Conservation (phyloP, 164 flowering plant genomes). For the Magnolia sinica region DNA sequence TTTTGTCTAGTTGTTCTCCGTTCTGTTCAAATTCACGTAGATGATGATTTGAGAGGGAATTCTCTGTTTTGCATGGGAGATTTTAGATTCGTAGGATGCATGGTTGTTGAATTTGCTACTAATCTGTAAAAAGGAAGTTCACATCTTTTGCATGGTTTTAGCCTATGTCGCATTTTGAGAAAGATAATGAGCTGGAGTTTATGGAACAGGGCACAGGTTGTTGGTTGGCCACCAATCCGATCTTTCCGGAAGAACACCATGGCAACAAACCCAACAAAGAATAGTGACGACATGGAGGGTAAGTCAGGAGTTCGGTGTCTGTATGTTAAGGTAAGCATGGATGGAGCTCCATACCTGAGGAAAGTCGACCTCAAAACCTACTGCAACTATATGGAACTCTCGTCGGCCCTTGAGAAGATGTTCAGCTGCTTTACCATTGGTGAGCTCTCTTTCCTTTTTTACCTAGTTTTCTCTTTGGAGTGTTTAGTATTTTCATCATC, state of each 20-base stretch:
- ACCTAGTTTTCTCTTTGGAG: background rate
- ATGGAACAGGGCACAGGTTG: slow-evolving; percentile 67
- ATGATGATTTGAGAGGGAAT: background rate
- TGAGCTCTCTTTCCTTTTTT: slow-evolving; percentile 16
- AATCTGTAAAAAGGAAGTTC: background rate
- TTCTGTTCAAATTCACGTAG: background rate
- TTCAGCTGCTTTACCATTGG: slow-evolving; percentile 85
- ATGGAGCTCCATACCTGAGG: slow-evolving; percentile 88
- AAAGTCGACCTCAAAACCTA: slow-evolving; percentile 72
- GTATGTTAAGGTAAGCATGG: slow-evolving; percentile 92
- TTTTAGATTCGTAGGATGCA: background rate
- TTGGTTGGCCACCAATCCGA: slow-evolving; percentile 96
- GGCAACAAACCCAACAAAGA: slow-evolving; percentile 51
- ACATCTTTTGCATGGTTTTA: background rate
- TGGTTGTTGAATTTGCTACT: background rate
- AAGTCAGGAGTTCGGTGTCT: slow-evolving; percentile 49
- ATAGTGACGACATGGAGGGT: slow-evolving; percentile 36
- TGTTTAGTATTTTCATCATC: background rate
- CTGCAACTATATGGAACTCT: slow-evolving; percentile 58
- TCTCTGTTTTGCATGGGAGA: background rate
- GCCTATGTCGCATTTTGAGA: background rate
- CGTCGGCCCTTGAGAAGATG: slow-evolving; percentile 81
- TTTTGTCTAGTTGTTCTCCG: background rate
- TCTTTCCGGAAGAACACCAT: slow-evolving; percentile 79
- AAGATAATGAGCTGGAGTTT: background rate